Conservation (phyloP, 805 yeast species). For the Barnettozyma vustinii region DNA sequence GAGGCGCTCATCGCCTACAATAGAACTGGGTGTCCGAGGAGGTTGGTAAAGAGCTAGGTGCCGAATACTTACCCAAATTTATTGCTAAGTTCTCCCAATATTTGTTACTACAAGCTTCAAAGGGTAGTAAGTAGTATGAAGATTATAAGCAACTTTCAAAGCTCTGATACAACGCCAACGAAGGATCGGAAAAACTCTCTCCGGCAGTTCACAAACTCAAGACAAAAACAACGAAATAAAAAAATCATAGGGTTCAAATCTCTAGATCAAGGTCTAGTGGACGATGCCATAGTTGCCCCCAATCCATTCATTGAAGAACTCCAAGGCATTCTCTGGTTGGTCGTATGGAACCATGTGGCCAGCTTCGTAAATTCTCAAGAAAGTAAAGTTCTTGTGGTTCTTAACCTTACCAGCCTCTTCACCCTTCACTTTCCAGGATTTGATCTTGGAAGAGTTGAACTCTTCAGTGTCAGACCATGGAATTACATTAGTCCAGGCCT, state of each 20-base stretch:
- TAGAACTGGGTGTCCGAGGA: too few relatives aligned
- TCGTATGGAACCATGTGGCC: conserved; percentile 97
- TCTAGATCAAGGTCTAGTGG: neutral
- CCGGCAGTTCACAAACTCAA: neutral
- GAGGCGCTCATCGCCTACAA: too few relatives aligned
- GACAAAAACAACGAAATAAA: neutral
- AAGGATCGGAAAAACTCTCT: neutral
- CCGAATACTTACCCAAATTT: too few relatives aligned
- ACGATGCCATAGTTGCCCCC: conserved; percentile 48
- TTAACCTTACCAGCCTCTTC: conserved; percentile 64
- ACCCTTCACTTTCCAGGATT: conserved; percentile 43
- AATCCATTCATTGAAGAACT: conserved; percentile 84
- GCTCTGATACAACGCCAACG: neutral
- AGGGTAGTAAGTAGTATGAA: neutral
- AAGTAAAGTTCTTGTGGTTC: conserved; percentile 66
- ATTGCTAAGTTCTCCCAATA: too few relatives aligned
- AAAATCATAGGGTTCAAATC: too few relatives aligned
- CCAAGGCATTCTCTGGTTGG: conserved; percentile 73
- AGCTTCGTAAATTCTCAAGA: conserved; percentile 79
- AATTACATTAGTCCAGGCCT: conserved; percentile 74
- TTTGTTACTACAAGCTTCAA: too few relatives aligned
- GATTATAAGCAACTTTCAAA: neutral
- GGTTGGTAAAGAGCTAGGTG: too few relatives aligned
- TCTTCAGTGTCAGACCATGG: conserved; percentile 59
- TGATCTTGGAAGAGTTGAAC: conserved; percentile 41